A percentile compares a stretch with the other conserved stretches of the same genome.
These are phyloP conservation scores for Anthoceros angustus DNA, from an alignment of 225 moss, liverwort and hornwort species.

Conservation along the genomic window DNA sequence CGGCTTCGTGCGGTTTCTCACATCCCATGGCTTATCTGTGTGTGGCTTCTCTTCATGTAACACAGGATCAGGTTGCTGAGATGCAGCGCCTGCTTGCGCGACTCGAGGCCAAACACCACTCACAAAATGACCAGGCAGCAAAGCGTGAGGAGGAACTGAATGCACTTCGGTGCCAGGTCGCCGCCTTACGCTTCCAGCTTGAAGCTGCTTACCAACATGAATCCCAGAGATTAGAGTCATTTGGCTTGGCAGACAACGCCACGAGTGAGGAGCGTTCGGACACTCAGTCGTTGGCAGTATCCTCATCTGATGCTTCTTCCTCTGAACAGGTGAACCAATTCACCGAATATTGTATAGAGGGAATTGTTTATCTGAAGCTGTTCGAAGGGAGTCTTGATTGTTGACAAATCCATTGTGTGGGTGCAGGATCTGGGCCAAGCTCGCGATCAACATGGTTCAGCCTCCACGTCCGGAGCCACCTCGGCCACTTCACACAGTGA, in stretches of 20 bases:
- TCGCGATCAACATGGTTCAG: neutral
- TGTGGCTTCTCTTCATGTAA: neutral
- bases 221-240: neutral
- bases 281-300: neutral
- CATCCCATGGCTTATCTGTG: neutral
- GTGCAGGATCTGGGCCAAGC: neutral
- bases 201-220: conserved; percentile 17
- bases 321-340: neutral
- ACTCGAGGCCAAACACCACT: conserved; percentile 35
- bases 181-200: conserved; percentile 51
- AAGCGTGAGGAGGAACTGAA: conserved; percentile 47
- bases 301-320: neutral
- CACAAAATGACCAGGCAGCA: conserved; percentile 34
- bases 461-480: no score
- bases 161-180: conserved; percentile 45
- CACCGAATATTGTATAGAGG: neutral
- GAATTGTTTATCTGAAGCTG: neutral
- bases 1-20: no score
- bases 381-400: neutral
- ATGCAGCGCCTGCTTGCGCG: conserved; percentile 44
- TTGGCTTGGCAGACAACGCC: neutral
- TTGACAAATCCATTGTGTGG: no score
- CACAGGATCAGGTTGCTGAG: conserved; percentile 48
- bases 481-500: neutral
- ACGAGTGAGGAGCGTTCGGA: neutral